These are phyloP conservation scores for Trichophyton schoenleinii DNA, from an alignment of 2,329 filamentous ascomycete genomes.

Conservation along the genomic window DNA sequence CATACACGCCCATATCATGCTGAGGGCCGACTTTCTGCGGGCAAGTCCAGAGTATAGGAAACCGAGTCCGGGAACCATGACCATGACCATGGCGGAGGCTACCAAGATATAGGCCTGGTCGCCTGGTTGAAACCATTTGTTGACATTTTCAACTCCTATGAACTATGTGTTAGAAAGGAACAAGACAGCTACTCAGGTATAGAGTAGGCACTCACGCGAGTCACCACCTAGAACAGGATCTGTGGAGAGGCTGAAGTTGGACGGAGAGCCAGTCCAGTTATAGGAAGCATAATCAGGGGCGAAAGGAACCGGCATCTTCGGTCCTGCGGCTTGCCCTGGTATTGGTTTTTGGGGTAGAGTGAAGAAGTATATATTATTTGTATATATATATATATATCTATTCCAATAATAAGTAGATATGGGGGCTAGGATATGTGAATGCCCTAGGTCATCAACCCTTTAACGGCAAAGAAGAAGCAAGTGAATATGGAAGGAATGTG, in stretches of 20 bases:
- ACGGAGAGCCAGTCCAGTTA: slow-evolving; percentile 37
- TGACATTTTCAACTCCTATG: slow-evolving; percentile 70
- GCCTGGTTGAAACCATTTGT: slow-evolving; percentile 87
- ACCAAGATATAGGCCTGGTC: slow-evolving; percentile 92
- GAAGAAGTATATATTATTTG: not conserved
- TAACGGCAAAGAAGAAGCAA: not conserved
- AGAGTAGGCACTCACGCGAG: slow-evolving; percentile 51
- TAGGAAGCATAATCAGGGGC: slow-evolving; percentile 37
- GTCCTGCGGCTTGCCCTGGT: not conserved
- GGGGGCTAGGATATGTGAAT: not conserved
- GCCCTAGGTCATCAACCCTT: not conserved
- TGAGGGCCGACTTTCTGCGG: slow-evolving; percentile 92
- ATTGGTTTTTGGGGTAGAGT: not conserved
- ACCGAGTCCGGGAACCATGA: slow-evolving; percentile 94
- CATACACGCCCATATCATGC: slow-evolving; percentile 96
- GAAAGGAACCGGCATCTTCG: not conserved
- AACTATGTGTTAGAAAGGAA: not conserved
- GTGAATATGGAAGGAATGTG: not conserved
- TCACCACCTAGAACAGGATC: slow-evolving; percentile 57
- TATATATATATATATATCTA: not conserved
- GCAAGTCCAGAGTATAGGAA: slow-evolving; percentile 96
- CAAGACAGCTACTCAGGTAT: not conserved
- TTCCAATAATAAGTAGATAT: not conserved
- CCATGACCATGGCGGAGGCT: slow-evolving; percentile 77
- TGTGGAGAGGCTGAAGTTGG: slow-evolving; percentile 34